phyloP scores from a whole-genome alignment of 805 yeast species.

The Priceomyces medius region DNA sequence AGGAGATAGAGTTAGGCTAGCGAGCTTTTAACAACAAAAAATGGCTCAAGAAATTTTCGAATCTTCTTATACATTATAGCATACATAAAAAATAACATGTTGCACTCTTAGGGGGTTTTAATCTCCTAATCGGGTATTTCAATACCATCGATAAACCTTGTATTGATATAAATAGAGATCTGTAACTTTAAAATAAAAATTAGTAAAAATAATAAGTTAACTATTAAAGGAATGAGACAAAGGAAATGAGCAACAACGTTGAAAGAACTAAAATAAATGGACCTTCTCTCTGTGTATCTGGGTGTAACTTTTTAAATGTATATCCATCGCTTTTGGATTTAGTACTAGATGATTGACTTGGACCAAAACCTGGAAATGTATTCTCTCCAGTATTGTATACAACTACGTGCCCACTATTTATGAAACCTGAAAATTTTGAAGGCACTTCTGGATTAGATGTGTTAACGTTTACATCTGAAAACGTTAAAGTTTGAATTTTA shows the following conservation, averaged over 20 bases:
- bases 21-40: not conserved
- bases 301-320: not conserved
- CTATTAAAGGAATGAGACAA: not conserved
- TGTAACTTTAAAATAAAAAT: too few relatives aligned
- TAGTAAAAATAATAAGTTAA: too few relatives aligned
- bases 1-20: slow-evolving; percentile 1
- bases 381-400: not conserved
- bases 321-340: not conserved
- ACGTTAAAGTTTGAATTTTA: slow-evolving; percentile 10
- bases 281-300: not conserved
- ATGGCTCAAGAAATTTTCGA: not conserved
- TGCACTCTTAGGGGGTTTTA: too few relatives aligned
- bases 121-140: too few relatives aligned
- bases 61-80: not conserved
- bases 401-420: slow-evolving; percentile 29
- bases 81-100: not conserved
- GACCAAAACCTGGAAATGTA: not conserved
- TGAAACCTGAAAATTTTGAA: slow-evolving; percentile 25
- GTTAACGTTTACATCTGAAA: slow-evolving; percentile 2
- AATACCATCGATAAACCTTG: too few relatives aligned
- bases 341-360: not conserved
- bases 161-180: too few relatives aligned
- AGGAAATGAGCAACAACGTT: not conserved
- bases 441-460: slow-evolving; percentile 16
- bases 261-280: not conserved